Conservation (phyloP, 768 basidiomycete species). For the Termitomyces sp. region DNA sequence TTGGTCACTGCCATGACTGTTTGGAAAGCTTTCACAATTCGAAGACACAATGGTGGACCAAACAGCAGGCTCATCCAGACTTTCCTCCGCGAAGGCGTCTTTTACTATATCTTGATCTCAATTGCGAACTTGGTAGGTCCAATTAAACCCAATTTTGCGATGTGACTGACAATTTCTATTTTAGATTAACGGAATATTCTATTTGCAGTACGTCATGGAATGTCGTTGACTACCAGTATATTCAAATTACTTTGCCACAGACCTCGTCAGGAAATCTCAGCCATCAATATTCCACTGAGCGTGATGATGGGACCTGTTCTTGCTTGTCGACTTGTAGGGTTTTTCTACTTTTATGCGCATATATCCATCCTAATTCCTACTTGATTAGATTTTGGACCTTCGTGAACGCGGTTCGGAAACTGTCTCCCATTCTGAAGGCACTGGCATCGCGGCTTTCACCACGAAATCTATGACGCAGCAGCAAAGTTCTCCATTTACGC, state of each 20-base stretch:
- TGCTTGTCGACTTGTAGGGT: constrained; percentile 70
- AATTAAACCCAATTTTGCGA: neutral
- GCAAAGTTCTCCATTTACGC: constrained; percentile 52
- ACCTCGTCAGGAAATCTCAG: constrained; percentile 79
- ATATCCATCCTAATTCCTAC: neutral
- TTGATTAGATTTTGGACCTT: constrained; percentile 68
- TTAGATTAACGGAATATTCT: constrained; percentile 78
- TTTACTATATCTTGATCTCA: constrained; percentile 85
- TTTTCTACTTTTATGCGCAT: neutral
- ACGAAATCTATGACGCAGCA: constrained; percentile 59
- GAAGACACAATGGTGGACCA: constrained; percentile 69
- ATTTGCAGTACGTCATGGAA: constrained; percentile 60
- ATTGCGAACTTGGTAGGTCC: constrained; percentile 65
- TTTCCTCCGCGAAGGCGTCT: constrained; percentile 81
- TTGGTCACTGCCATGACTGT: constrained; percentile 79
- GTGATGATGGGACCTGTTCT: constrained; percentile 81
- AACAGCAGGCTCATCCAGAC: constrained; percentile 81
- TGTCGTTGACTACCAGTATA: neutral
- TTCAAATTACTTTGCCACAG: constrained; percentile 29
- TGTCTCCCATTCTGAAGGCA: constrained; percentile 70
- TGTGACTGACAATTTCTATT: neutral
- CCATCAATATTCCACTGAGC: constrained; percentile 80
- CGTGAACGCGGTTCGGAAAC: constrained; percentile 81
- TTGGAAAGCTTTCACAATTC: constrained; percentile 74
- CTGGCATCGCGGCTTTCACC: constrained; percentile 62